Percentiles rank a stretch among this genome's conserved stretches.
phyloP scores from a whole-genome alignment of 1,139 yeast genomes.

The Lodderomyces parapsilosis region DNA sequence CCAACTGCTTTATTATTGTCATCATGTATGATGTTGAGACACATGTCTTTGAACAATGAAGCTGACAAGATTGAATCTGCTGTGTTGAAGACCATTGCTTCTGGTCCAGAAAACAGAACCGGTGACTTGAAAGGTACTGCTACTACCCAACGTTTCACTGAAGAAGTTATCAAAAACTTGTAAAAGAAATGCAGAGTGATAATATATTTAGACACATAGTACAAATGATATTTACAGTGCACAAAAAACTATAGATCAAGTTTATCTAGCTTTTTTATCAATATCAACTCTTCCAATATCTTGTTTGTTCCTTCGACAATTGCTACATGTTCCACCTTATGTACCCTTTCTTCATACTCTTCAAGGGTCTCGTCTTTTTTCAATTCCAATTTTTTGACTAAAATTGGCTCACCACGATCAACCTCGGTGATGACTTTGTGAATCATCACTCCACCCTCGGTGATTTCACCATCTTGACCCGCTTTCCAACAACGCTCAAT shows the following conservation, averaged over 20 bases:
- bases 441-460: slow-evolving; percentile 93
- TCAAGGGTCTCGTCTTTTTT: slow-evolving; percentile 73
- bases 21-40: slow-evolving; percentile 98
- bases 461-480: slow-evolving; percentile 76
- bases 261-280: slow-evolving; percentile 4
- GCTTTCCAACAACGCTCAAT: slow-evolving; percentile 95
- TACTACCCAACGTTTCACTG: slow-evolving; percentile 82
- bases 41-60: slow-evolving; percentile 80
- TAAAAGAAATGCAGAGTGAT: slow-evolving; percentile 18
- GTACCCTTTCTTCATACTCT: slow-evolving; percentile 81
- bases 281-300: slow-evolving; percentile 44
- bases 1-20: slow-evolving; percentile 96
- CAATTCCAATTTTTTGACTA: slow-evolving; percentile 75
- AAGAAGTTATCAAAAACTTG: slow-evolving; percentile 54
- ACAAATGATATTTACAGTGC: slow-evolving; percentile 1
- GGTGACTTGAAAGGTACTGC: slow-evolving; percentile 96
- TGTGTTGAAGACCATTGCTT: slow-evolving; percentile 88
- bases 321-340: slow-evolving; percentile 79
- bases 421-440: slow-evolving; percentile 94
- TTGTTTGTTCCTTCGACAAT: slow-evolving; percentile 85
- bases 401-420: slow-evolving; percentile 86
- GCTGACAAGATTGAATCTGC: slow-evolving; percentile 88
- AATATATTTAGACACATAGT: slow-evolving; percentile 1
- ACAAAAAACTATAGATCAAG: slow-evolving; percentile 5
- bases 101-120: slow-evolving; percentile 90